Evolutionary conservation across 768 basidiomycete genomes (phyloP).

Genomic region (Mycena vulgaris): DNA sequence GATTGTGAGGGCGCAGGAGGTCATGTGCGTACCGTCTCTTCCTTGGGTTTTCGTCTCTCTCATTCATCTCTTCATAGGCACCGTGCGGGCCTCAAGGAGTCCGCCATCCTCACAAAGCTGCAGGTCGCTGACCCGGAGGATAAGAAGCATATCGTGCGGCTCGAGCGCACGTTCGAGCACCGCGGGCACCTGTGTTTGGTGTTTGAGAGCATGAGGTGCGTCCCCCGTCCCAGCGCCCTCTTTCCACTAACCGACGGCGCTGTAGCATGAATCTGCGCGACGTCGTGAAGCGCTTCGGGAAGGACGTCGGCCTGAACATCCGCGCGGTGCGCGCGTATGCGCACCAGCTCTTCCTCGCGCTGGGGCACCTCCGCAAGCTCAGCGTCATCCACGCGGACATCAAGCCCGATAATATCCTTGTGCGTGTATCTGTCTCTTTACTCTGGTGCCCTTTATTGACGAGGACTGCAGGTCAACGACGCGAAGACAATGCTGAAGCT

Average conservation of each 20-base stretch:
- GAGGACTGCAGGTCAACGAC: slow-evolving; percentile 84
- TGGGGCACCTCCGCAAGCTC: slow-evolving; percentile 88
- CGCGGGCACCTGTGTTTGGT: slow-evolving; percentile 97
- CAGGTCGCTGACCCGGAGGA: slow-evolving; percentile 94
- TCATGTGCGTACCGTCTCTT: slow-evolving; percentile 77
- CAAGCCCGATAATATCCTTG: slow-evolving; percentile 98
- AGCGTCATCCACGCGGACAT: slow-evolving; percentile 99
- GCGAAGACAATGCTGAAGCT: slow-evolving; percentile 94
- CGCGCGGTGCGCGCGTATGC: slow-evolving; percentile 99
- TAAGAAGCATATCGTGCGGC: slow-evolving; percentile 95
- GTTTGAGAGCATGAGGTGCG: slow-evolving; percentile 94
- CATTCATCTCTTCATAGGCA: slow-evolving; percentile 69
- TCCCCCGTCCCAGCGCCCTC: slow-evolving; percentile 53
- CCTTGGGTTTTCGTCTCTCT: slow-evolving; percentile 15
- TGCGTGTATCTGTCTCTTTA: slow-evolving; percentile 55
- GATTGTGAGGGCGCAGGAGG: slow-evolving; percentile 95
- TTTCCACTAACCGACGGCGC: background rate
- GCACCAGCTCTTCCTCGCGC: slow-evolving; percentile 92
- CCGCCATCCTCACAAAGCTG: slow-evolving; percentile 88
- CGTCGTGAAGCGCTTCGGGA: slow-evolving; percentile 97
- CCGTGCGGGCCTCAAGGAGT: slow-evolving; percentile 95
- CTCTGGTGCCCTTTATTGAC: background rate
- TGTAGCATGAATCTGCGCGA: slow-evolving; percentile 97
- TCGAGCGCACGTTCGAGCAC: slow-evolving; percentile 96
- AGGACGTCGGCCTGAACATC: slow-evolving; percentile 96